Evolutionary conservation across 495 filamentous ascomycete genomes (phyloP), one percentile per base, ranked within the genome.

Genomic region (Penicillium steckii): DNA sequence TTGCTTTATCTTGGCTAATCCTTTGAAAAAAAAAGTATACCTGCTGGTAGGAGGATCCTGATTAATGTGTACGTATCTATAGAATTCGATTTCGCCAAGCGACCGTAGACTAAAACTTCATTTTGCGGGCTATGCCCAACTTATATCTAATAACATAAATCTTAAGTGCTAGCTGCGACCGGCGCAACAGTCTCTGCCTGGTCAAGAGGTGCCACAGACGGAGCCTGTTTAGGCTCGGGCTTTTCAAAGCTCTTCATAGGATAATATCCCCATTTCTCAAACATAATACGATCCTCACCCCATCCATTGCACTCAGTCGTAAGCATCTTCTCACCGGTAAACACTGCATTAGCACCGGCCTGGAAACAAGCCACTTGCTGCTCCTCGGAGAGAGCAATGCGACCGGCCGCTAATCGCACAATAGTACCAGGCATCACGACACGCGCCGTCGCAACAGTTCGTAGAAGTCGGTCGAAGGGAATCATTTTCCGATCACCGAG

Each of bases 251-350:
- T 84, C 67, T 78, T 74, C 86, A 89, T 87, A 29, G 88, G 86
- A 56, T 78, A 73, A 59, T 90, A 69, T 8, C 90, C 90, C 86
- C 86, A 93, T 42, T 76, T 75, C 8, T 85, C 82, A 69, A 95
- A 91, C 82, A 93, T 87, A 7, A 52, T 81, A 45, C 80, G 83
- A 57, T 95, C 90, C 70, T 91, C 88, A 55, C 91, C 89, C 87
- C 88, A 95, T 4, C 89, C 90, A 55, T 85, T 91, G 64, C 89
- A 92, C 48, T 87, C 86, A 0, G 90, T 93, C 15, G 90, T 95
- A 73, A 93, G 61, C 90, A 95, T 93, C 78, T 90, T 92, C 73
- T 95, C 90, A 17, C 90, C 90, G 1, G 90, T 95, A 66, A 95
- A 95, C 7, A 95, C 81, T 10, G 90, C 90, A 64, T 95, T 95